Evolutionary conservation across 2,329 filamentous ascomycete genomes (phyloP), one percentile per base, ranked within the genome.

Genomic region (Chlorencoelia australis): DNA sequence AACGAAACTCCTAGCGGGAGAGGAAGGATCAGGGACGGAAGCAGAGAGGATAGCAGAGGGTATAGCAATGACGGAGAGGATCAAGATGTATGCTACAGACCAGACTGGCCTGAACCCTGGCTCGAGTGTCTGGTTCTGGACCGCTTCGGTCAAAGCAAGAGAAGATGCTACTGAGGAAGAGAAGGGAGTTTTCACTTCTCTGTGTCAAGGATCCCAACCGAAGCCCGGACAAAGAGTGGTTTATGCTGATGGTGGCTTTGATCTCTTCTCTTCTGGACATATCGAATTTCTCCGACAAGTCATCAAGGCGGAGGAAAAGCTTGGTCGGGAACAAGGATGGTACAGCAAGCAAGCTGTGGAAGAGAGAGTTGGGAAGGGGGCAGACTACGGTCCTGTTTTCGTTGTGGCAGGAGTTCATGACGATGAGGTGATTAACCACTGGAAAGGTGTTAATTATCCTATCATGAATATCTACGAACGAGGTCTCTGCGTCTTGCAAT

Each of bases 381-480:
- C 69, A 30, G 84, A 93, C 59, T 94, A 93, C 53, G 69, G 74
- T 0, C 86, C 87, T 0, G 81, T 79, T 5, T 96, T 85, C 57
- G 72, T 98, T n/a, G 75, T 96, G 28, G 88, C 86, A 2, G 91
- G 91, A 32, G 79, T 98, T 16, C 91, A 98, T 61, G 84, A 94
- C 53, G 91, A 98, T 58, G 77, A 82, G 46, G 87, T 94, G 42
- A 94, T 98, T 60, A 98, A 98, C 62, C 69, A 81, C 52, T 93
- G 87, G 82, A 96, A 96, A 63, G 89, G 91, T 22, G 72, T 95
- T 52, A 98, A 98, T 64, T 98, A 95, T 57, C 91, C 91, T 17
- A 96, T 98, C 64, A 98, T 98, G 91, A 98, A 96, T 66, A 88
- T 94, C 39, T 94, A 89, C 53, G 91, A 98, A 67, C 81, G 91